Conservation (phyloP, 345 rosid genomes). For the Euphorbia pulcherrima region DNA sequence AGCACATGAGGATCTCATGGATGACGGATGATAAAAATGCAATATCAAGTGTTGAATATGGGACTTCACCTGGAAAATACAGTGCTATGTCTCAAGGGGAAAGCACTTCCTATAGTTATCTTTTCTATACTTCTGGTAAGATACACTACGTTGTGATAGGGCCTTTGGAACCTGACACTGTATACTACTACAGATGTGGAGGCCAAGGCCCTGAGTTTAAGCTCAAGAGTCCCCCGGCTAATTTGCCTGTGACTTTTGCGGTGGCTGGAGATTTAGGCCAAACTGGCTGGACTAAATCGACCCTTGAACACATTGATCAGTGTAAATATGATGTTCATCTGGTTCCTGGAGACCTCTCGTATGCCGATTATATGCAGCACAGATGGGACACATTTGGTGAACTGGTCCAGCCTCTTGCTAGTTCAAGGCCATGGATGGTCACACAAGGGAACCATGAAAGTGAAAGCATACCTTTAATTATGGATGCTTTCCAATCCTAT, state of each 20-base stretch:
- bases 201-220: slow-evolving; percentile 80
- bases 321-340: slow-evolving; percentile 75
- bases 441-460: slow-evolving; percentile 91
- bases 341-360: slow-evolving; percentile 95
- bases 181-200: slow-evolving; percentile 77
- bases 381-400: slow-evolving; percentile 91
- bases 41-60: slow-evolving; percentile 72
- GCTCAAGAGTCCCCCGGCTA: slow-evolving; percentile 75
- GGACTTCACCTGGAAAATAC: slow-evolving; percentile 69
- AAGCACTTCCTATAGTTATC: slow-evolving; percentile 67
- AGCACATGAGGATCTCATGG: slow-evolving; percentile 80
- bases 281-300: slow-evolving; percentile 93
- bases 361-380: slow-evolving; percentile 81
- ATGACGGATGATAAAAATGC: slow-evolving; percentile 54
- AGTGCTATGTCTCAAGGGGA: slow-evolving; percentile 51
- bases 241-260: slow-evolving; percentile 75
- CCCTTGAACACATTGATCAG: slow-evolving; percentile 68
- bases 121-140: slow-evolving; percentile 79
- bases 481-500: slow-evolving; percentile 65
- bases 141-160: slow-evolving; percentile 87
- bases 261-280: slow-evolving; percentile 97
- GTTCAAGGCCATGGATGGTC: slow-evolving; percentile 97
- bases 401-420: slow-evolving; percentile 86
- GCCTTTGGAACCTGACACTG: slow-evolving; percentile 57
- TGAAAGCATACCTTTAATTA: slow-evolving; percentile 63